Base-by-base conservation (phyloP, 768 basidiomycete species). In the Candolleomyces efflorescens region DNA sequence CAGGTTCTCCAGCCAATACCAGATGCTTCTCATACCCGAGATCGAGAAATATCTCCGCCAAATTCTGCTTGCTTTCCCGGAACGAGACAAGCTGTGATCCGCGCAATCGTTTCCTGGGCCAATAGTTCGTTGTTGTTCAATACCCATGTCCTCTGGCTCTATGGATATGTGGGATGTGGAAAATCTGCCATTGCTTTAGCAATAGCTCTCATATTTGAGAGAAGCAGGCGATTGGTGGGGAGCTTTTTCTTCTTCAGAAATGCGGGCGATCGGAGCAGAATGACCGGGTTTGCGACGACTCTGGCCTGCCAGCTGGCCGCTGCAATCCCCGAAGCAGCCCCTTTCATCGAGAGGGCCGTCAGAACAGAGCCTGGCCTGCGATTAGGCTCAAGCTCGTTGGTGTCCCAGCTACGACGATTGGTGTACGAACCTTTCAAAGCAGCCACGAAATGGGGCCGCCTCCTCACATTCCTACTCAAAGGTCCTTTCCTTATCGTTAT, bases 111-210 rank as follows among this genome's bases (percentile, higher is more conserved):
- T 5, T 48, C 46, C 18, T 48, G 46, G 46, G 46, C 24, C 46
- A 11, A 48, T 6, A 48, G 46, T 20, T 20, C 13, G 9, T 20
- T 48, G 2, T 11, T 48, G 13, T 48, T 48, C 24, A 50, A 32
- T 4, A 20, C 24, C 15, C 49, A 54, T 17, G 46, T 66, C 24
- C 17, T 66, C 23, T 66, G 65, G 63, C 23, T 66, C 2, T 45
- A 58, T 23, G 65, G 65, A 4, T 58, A 63, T 3, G 63, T 59
- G 3, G 65, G 65, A 22, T 59, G 59, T n/a, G 65, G 65, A 23
- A 66, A 66, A 49, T 63, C 63, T 0, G 62, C 62, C 5, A 60
- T 65, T 13, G 58, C 60, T 5, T 60, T 62, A 43, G 54, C 50
- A 5, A 52, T 65, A 9, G 63, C 63, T 6, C 59, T 59, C 10